Percentiles rank a stretch among this genome's conserved stretches.
Conservation (phyloP, 495 filamentous ascomycete genomes). For the Darksidea phi region DNA sequence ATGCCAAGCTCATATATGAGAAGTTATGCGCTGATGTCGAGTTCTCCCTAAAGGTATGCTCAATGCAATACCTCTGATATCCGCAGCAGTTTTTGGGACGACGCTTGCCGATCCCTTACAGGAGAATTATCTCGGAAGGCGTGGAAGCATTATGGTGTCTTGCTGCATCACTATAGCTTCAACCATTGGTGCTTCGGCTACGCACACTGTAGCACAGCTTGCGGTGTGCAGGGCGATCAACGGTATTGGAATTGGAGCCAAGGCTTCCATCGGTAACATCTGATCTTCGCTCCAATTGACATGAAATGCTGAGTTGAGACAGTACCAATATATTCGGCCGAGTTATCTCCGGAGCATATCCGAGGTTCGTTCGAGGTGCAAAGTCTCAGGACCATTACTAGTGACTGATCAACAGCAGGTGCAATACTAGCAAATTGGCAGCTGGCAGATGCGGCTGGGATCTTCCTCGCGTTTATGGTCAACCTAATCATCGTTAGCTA, state of each 20-base stretch:
- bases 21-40: neutral
- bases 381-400: neutral
- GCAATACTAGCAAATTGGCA: constrained; percentile 19
- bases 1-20: neutral
- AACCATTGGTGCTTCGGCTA: constrained; percentile 15
- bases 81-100: constrained; percentile 10
- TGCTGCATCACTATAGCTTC: constrained; percentile 6
- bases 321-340: constrained; percentile 19
- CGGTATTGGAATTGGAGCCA: constrained; percentile 11
- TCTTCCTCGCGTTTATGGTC: constrained; percentile 14
- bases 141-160: constrained; percentile 17
- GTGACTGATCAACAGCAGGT: neutral
- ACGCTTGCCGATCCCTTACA: constrained; percentile 17
- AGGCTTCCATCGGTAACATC: constrained; percentile 1
- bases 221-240: constrained; percentile 12
- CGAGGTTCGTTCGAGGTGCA: neutral
- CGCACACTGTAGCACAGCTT: constrained; percentile 13
- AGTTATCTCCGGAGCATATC: constrained; percentile 17
- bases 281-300: neutral
- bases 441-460: constrained; percentile 10
- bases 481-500: constrained; percentile 16
- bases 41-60: constrained; percentile 1
- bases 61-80: constrained; percentile 14
- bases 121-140: constrained; percentile 12
- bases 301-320: neutral